Evolutionary conservation across 176 grass and related monocot species (phyloP).

Genomic region (Olyra latifolia): DNA sequence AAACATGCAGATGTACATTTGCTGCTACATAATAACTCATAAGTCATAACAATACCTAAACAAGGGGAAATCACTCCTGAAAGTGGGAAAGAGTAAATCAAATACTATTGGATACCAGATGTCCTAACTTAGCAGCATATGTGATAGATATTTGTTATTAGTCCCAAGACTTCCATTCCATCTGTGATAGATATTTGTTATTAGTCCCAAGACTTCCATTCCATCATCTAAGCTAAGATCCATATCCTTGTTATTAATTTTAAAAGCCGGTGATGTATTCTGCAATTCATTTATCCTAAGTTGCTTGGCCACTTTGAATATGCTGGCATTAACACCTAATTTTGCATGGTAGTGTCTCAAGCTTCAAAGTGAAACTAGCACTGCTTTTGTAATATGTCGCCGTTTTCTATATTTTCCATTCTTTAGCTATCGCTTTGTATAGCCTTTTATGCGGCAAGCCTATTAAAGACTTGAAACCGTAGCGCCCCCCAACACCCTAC

Average conservation of each 20-base stretch:
- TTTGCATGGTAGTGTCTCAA: background rate
- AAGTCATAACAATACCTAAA: background rate
- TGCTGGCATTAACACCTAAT: background rate
- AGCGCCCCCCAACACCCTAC: background rate
- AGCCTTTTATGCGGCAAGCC: conserved; percentile 10
- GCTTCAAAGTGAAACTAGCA: background rate
- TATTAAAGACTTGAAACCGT: background rate
- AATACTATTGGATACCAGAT: background rate
- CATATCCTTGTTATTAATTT: background rate
- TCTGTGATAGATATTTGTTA: too few species aligned
- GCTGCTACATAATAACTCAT: background rate
- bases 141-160: background rate
- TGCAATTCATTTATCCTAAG: background rate
- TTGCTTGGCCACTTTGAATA: background rate
- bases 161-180: background rate
- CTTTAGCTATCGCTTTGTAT: background rate
- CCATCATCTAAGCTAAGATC: background rate
- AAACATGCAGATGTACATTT: background rate
- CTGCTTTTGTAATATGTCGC: background rate
- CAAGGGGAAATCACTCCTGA: background rate
- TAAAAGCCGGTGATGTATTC: background rate
- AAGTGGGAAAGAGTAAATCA: conserved; percentile 5
- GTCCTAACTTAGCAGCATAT: background rate
- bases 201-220: too few species aligned
- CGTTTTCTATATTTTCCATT: background rate